Evolutionary conservation across 495 filamentous ascomycete species (phyloP).

Genomic region (Xylaria acuta): DNA sequence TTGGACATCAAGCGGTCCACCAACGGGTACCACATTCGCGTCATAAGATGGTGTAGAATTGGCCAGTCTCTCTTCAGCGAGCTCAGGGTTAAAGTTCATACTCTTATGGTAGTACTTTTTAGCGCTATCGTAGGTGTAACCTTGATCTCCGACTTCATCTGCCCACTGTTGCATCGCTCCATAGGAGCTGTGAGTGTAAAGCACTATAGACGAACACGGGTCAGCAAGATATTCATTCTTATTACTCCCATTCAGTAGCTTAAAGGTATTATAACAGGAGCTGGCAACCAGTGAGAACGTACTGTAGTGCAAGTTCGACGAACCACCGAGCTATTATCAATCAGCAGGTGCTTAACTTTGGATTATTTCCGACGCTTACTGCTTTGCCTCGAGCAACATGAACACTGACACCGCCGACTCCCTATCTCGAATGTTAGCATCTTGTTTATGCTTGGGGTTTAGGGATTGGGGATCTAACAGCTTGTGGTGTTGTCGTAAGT

Average conservation of each 20-base stretch:
- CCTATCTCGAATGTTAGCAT: constrained; percentile 2
- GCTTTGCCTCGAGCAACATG: constrained; percentile 5
- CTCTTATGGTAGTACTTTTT: neutral
- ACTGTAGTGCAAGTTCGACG: constrained; percentile 10
- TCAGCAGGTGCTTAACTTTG: neutral
- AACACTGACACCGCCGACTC: neutral
- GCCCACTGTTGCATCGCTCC: constrained; percentile 13
- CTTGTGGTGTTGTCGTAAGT: constrained; percentile 7
- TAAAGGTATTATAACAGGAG: neutral
- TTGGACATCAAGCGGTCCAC: neutral
- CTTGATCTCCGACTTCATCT: constrained; percentile 4
- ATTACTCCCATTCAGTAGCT: neutral
- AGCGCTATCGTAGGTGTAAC: neutral
- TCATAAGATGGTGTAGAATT: constrained; percentile 10
- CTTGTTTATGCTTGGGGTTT: too few species aligned
- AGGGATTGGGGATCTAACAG: neutral
- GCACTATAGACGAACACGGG: neutral
- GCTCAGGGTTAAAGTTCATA: neutral
- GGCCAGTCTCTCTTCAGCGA: neutral
- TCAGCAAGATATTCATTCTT: neutral
- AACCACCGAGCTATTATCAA: neutral
- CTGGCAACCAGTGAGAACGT: neutral
- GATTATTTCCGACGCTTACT: neutral
- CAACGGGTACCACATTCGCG: neutral
- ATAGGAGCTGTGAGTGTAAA: constrained; percentile 14